Conservation (phyloP, 2,329 filamentous ascomycete genomes). For the Fusarium azukiicola region DNA sequence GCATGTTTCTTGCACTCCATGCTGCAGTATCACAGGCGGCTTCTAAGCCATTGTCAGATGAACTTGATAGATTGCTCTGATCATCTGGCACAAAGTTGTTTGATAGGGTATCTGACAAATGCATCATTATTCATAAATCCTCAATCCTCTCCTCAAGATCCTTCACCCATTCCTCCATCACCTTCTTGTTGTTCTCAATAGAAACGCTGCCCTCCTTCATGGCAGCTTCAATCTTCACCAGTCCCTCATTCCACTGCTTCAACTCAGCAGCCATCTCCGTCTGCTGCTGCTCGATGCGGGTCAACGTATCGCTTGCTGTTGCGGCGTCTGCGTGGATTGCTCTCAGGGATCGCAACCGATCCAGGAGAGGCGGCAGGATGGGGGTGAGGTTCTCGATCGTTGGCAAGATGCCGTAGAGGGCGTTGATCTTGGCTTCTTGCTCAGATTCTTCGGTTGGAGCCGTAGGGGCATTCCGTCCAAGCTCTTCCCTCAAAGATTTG, state of each 20-base stretch:
- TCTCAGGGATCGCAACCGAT: conserved; percentile 90
- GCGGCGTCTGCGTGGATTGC: conserved; percentile 94
- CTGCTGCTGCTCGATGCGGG: conserved; percentile 89
- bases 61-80: neutral
- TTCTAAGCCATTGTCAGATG: neutral
- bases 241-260: conserved; percentile 90
- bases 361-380: conserved; percentile 90
- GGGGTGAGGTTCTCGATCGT: conserved; percentile 94
- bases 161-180: conserved; percentile 94
- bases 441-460: conserved; percentile 78
- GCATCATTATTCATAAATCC: conserved; percentile 68
- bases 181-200: conserved; percentile 89
- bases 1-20: neutral
- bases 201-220: conserved; percentile 85
- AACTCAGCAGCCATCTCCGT: conserved; percentile 91
- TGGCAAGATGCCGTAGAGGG: conserved; percentile 92
- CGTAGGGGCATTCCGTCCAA: conserved; percentile 69
- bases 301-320: conserved; percentile 88
- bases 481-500: conserved; percentile 80
- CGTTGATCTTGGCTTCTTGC: conserved; percentile 92
- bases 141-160: conserved; percentile 90
- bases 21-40: neutral
- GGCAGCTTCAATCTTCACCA: conserved; percentile 88
- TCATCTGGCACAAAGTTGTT: conserved; percentile 34
- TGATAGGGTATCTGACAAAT: conserved; percentile 58